A percentile compares a stretch with the other conserved stretches of the same genome.
Evolutionary conservation across 495 filamentous ascomycete genomes (phyloP).

Genomic region (Lentithecium fluviatile): DNA sequence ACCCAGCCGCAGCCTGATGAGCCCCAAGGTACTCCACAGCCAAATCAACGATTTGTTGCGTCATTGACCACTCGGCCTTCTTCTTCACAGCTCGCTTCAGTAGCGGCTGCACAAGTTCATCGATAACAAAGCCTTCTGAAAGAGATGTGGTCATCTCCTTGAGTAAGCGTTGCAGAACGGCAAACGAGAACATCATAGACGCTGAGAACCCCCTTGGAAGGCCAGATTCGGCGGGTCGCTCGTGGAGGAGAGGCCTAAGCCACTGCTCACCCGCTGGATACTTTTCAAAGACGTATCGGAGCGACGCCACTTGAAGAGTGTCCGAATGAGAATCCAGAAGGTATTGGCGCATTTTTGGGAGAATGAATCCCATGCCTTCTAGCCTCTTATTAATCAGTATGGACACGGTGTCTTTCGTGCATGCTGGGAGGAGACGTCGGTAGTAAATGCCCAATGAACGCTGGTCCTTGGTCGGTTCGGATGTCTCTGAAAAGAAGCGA

Average conservation of each 20-base stretch:
- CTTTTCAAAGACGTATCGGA: conserved; percentile 7
- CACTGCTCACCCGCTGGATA: not conserved
- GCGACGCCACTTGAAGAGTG: conserved; percentile 1
- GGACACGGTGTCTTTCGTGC: not conserved
- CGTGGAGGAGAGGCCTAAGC: not conserved
- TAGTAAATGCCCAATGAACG: conserved; percentile 16
- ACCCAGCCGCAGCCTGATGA: not conserved
- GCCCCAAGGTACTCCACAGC: conserved; percentile 5
- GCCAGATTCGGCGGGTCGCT: conserved; percentile 1
- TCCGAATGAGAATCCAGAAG: conserved; percentile 13
- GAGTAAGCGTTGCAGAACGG: conserved; percentile 9
- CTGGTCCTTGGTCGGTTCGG: conserved; percentile 1
- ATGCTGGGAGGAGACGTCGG: conserved; percentile 11
- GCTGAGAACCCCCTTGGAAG: conserved; percentile 17
- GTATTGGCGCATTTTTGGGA: not conserved
- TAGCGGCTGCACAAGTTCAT: conserved; percentile 13
- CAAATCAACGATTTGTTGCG: conserved; percentile 20
- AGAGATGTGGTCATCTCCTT: not conserved
- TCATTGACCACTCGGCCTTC: conserved; percentile 6
- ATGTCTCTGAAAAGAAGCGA: not conserved
- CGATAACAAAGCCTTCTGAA: not conserved
- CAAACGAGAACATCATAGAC: conserved; percentile 27
- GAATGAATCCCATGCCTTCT: no score
- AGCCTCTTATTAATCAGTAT: not conserved
- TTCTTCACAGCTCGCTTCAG: conserved; percentile 12